Percentiles rank a stretch among this genome's conserved stretches.
These are phyloP conservation scores for Alternaria infectoria DNA, from an alignment of 2,329 filamentous ascomycete genomes.

Conservation along the genomic window DNA sequence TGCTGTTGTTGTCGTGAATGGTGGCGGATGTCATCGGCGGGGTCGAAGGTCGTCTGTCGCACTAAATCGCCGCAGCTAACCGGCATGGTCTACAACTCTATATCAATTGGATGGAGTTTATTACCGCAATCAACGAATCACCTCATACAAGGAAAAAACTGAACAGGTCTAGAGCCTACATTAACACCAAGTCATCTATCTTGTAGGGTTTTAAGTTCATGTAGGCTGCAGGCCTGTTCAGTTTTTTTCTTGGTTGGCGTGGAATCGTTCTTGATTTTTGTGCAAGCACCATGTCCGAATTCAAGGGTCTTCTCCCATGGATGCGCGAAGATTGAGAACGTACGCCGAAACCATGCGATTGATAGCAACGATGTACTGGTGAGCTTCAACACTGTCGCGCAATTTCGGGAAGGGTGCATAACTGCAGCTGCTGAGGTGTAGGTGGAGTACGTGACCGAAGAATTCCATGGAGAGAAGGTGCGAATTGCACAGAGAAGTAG, in stretches of 20 bases:
- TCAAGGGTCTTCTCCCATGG: background rate
- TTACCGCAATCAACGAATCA: background rate
- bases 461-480: background rate
- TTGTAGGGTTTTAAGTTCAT: background rate
- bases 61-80: slow-evolving; percentile 18
- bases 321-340: background rate
- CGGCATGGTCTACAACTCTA: slow-evolving; percentile 19
- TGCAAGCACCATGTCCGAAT: background rate
- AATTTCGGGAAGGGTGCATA: background rate
- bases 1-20: slow-evolving; percentile 9
- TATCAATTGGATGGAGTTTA: background rate
- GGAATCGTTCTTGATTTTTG: background rate
- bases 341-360: background rate
- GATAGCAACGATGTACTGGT: background rate
- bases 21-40: slow-evolving; percentile 18
- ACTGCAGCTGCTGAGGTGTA: background rate
- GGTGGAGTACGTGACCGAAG: background rate
- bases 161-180: background rate
- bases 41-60: slow-evolving; percentile 5
- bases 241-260: background rate
- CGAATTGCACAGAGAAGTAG: background rate
- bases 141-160: background rate
- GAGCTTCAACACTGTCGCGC: background rate
- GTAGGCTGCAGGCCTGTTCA: background rate
- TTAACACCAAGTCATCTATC: background rate